Evolutionary conservation across 1,284 basidiomycete species (phyloP).

Genomic region (Coniferiporia weirii): DNA sequence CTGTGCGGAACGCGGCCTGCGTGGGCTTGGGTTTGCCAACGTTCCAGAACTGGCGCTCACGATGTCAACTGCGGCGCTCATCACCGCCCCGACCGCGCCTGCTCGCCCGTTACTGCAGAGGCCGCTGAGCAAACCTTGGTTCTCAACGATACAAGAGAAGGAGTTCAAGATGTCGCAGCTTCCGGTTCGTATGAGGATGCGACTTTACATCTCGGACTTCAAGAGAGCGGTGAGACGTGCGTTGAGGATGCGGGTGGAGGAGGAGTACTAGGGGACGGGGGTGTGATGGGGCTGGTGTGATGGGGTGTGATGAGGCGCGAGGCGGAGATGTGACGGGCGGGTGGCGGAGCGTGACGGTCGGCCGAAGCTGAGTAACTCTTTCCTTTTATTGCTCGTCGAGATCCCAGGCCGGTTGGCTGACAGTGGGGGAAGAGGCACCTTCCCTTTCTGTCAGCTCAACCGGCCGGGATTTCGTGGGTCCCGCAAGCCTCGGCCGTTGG

Average conservation of each 20-base stretch:
- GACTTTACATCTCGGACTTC: neutral
- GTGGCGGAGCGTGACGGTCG: no score
- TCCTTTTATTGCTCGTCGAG: neutral
- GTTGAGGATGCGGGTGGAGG: neutral
- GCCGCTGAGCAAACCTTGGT: neutral
- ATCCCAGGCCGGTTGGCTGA: neutral
- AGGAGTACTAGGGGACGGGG: neutral
- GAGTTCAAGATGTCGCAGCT: neutral
- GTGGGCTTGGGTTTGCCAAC: neutral
- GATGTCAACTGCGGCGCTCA: neutral
- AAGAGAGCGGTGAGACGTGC: neutral
- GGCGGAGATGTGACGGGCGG: neutral
- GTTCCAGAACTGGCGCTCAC: neutral
- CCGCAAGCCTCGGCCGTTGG: no score
- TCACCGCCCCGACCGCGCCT: neutral
- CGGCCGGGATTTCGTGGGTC: no score
- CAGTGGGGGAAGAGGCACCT: neutral
- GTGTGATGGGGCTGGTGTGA: neutral
- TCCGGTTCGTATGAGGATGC: neutral
- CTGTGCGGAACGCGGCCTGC: neutral
- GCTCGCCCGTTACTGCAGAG: neutral
- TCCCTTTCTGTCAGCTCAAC: neutral
- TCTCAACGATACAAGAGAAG: neutral
- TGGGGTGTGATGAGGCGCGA: neutral
- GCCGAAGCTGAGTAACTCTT: neutral